Percentiles rank a stretch among this genome's conserved stretches.
Evolutionary conservation across 352 stramenopile species (phyloP).

Genomic region (Phytophthora constricta): DNA sequence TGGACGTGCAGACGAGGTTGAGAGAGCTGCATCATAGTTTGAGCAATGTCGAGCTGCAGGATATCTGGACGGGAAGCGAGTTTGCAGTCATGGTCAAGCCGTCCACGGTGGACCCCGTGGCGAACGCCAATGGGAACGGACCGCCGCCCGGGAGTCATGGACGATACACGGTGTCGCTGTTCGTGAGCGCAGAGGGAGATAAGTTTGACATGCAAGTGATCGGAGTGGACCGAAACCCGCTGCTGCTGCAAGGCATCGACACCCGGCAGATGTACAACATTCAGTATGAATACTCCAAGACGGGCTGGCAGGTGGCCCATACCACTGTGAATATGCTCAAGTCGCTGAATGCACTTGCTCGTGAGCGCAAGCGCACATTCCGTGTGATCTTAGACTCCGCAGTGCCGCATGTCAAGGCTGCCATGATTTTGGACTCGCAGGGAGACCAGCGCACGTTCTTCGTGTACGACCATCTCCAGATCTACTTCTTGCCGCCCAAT

Average conservation of each 20-base stretch:
- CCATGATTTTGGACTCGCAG: conserved; percentile 87
- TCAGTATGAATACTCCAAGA: conserved; percentile 85
- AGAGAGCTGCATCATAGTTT: conserved; percentile 81
- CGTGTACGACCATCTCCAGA: conserved; percentile 80
- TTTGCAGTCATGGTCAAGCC: conserved; percentile 77
- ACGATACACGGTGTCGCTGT: conserved; percentile 76
- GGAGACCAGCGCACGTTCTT: conserved; percentile 89
- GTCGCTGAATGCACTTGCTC: conserved; percentile 73
- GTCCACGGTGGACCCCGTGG: conserved; percentile 12
- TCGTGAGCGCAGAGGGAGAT: conserved; percentile 79
- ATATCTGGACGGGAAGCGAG: conserved; percentile 84
- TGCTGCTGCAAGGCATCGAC: conserved; percentile 69
- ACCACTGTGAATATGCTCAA: conserved; percentile 85
- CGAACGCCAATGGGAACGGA: conserved; percentile 6
- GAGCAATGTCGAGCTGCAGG: conserved; percentile 60
- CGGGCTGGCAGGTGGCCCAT: conserved; percentile 78
- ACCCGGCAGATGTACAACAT: conserved; percentile 71
- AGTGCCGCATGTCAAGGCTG: conserved; percentile 85
- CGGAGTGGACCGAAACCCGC: conserved; percentile 62
- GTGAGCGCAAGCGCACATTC: conserved; percentile 78
- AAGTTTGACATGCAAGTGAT: conserved; percentile 88
- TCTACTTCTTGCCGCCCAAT: conserved; percentile 85
- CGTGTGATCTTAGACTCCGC: conserved; percentile 83
- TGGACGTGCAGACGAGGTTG: conserved; percentile 87
- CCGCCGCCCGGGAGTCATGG: conserved; percentile 27